Base-by-base conservation (phyloP, 2,329 filamentous ascomycete genomes). In the Trichophyton verrucosum region DNA sequence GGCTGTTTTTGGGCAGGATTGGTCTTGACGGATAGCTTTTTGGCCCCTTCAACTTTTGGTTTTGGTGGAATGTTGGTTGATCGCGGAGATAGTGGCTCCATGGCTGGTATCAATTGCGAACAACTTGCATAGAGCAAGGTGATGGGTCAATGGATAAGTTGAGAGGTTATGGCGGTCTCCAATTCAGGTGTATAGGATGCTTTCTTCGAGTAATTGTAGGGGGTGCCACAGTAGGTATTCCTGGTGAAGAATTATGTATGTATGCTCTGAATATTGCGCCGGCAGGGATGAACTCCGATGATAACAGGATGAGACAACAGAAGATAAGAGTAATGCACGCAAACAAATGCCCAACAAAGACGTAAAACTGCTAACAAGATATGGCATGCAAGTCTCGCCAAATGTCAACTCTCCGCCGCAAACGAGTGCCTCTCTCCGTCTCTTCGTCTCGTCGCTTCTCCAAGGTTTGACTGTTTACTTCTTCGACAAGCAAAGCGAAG, bases 61-160 rank as follows among this genome's bases (percentile, higher is more conserved):
- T 74, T 76, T 49, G 76, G 71, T 64, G 73, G 71, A 60, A 78
- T 70, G 65, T 80, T 80, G 46, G 76, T 75, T 57, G 77, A 76
- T 58, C 76, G 74, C 58, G 77, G 77, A 33, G 77, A 79, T 53
- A 80, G 68, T 42, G 78, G 74, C 69, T 79, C 64, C 64, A 65
- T 65, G 36, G 24, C 36, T 49, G n/a, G 11, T 57, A 27, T 44
- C 13, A n/a, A 24, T 24, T 33, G 40, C 27, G 15, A 24, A 20
- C 1, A 24, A 20, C 1, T 44, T 57, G 33, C 55, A 57, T 57
- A 44, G 27, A 20, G 22, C 40, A 9, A 15, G 4, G 2, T n/a
- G n/a, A 7, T 2, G 24, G 1, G 8, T 6, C 13, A 44, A 17
- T 30, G 3, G 55, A 22, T 4, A 57, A 15, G 36, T 5, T 8